Percentiles rank a stretch among this genome's conserved stretches.
Conservation (phyloP, 2,329 filamentous ascomycete genomes). For the Cladophialophora carrionii region DNA sequence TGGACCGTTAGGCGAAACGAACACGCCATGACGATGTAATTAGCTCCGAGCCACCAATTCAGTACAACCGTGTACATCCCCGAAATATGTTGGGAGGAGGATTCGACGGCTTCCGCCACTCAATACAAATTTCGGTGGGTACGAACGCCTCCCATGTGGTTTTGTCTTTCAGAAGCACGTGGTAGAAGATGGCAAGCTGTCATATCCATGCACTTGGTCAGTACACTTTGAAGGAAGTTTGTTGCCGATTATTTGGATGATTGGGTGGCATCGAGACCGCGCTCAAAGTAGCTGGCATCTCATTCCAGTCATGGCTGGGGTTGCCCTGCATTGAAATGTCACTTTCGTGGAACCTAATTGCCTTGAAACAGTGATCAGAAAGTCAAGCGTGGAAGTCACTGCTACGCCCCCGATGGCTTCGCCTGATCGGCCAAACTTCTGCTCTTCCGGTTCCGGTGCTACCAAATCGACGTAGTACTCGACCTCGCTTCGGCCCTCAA, state of each 20-base stretch:
- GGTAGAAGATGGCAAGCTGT: constrained; percentile 3
- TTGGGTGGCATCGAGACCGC: background rate
- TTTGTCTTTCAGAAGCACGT: constrained; percentile 1
- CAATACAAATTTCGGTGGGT: background rate
- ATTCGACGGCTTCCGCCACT: background rate
- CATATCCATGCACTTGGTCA: constrained; percentile 5
- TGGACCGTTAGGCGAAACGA: background rate
- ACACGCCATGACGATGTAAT: background rate
- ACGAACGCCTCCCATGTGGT: constrained; percentile 4
- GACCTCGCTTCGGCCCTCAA: constrained; percentile 3
- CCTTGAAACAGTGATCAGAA: constrained; percentile 7
- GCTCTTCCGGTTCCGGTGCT: constrained; percentile 16
- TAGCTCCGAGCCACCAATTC: background rate
- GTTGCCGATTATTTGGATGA: background rate
- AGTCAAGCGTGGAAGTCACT: background rate
- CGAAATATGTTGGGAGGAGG: background rate
- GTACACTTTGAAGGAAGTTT: background rate
- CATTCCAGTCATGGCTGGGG: constrained; percentile 3
- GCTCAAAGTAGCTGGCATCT: background rate
- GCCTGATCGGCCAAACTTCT: constrained; percentile 5
- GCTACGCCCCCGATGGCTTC: background rate
- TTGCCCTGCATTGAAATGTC: constrained; percentile 12
- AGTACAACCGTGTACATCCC: background rate
- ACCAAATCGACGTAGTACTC: constrained; percentile 19
- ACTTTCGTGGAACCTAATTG: constrained; percentile 11